A percentile compares a stretch with the other conserved stretches of the same genome.
Conservation (phyloP, 352 stramenopile species). For the Phytopythium boreale region DNA sequence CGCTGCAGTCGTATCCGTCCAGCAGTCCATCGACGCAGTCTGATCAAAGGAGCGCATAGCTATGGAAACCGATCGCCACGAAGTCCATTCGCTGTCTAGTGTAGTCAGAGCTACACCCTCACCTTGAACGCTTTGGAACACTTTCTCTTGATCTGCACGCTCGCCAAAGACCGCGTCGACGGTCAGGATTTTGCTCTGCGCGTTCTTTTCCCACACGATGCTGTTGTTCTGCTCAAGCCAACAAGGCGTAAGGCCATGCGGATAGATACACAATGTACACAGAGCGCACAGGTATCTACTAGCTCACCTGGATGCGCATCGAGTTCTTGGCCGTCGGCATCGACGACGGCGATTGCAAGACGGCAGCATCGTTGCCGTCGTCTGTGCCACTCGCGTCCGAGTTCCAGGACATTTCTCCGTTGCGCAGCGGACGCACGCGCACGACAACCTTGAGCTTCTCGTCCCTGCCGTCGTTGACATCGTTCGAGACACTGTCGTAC, state of each 20-base stretch:
- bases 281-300: no score
- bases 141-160: slow-evolving; percentile 28
- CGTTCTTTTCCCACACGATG: slow-evolving; percentile 68
- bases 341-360: neutral
- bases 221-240: slow-evolving; percentile 26
- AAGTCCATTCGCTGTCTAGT: neutral
- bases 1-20: slow-evolving; percentile 64
- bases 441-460: slow-evolving; percentile 69
- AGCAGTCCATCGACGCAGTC: slow-evolving; percentile 60
- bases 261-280: neutral
- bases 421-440: slow-evolving; percentile 48
- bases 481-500: neutral
- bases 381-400: neutral
- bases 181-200: slow-evolving; percentile 51
- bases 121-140: slow-evolving; percentile 62
- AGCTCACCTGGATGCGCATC: slow-evolving; percentile 31
- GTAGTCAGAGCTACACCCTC: neutral
- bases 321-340: slow-evolving; percentile 11
- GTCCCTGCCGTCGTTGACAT: slow-evolving; percentile 14
- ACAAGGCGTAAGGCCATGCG: neutral
- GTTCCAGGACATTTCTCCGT: slow-evolving; percentile 42
- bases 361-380: neutral
- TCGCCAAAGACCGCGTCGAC: slow-evolving; percentile 49
- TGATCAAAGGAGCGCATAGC: slow-evolving; percentile 8
- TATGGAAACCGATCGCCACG: neutral